phyloP scores from a whole-genome alignment of 2,329 filamentous ascomycete species.

The Grosmannia serpens region DNA sequence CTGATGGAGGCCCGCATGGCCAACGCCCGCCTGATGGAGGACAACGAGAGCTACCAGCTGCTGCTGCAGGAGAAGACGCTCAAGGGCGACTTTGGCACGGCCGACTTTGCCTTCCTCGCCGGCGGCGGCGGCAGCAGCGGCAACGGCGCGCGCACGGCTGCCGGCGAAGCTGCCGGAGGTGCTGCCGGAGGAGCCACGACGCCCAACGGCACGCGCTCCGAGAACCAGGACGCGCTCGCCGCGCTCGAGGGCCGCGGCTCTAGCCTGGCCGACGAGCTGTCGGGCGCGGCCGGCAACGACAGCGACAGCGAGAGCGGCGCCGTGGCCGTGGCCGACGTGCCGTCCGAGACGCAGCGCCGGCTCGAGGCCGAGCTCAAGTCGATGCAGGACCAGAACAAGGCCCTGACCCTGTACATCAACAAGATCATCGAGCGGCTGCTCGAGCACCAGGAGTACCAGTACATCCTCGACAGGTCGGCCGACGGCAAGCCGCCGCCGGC shows the following conservation, averaged over 20 bases:
- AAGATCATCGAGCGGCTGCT: conserved; percentile 95
- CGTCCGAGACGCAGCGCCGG: conserved; percentile 44
- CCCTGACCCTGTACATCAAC: conserved; percentile 94
- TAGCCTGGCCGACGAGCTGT: conserved; percentile 75
- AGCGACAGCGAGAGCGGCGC: conserved; percentile 15
- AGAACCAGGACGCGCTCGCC: conserved; percentile 53
- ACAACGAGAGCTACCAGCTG: conserved; percentile 96
- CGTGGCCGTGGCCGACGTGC: neutral
- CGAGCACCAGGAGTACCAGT: conserved; percentile 89
- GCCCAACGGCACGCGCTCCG: conserved; percentile 21
- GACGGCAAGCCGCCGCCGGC: conserved; percentile 45
- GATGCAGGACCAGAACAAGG: conserved; percentile 91
- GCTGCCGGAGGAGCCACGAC: neutral
- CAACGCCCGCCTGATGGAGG: conserved; percentile 92
- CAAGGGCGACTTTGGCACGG: conserved; percentile 81
- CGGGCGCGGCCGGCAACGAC: conserved; percentile 52
- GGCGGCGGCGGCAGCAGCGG: neutral
- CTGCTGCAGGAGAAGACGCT: conserved; percentile 90
- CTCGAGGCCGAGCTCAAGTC: conserved; percentile 70
- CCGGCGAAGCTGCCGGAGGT: neutral
- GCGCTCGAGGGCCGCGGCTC: conserved; percentile 46
- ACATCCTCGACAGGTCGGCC: conserved; percentile 74
- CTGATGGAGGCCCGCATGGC: conserved; percentile 90
- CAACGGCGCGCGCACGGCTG: neutral
- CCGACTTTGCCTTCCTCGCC: conserved; percentile 57